Conservation (phyloP, 2,329 filamentous ascomycete species). For the Oidium heveae region DNA sequence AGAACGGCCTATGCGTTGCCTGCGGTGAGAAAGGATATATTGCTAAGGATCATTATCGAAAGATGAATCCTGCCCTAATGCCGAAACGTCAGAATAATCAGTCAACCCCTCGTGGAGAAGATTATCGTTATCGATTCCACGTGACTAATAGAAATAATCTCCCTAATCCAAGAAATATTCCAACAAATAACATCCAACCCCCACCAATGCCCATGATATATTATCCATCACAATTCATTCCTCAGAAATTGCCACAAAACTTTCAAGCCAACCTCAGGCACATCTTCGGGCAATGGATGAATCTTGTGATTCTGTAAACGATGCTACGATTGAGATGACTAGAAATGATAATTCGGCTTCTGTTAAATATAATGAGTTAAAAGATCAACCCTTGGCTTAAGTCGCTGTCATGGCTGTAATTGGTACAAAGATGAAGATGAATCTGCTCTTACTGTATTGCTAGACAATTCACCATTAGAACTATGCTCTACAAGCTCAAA, state of each 20-base stretch:
- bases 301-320: too few relatives aligned
- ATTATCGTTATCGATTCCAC: too few relatives aligned
- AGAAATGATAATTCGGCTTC: too few relatives aligned
- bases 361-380: too few relatives aligned
- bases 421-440: background rate
- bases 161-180: too few relatives aligned
- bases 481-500: background rate
- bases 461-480: background rate
- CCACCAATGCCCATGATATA: background rate
- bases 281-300: too few relatives aligned
- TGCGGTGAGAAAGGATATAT: background rate
- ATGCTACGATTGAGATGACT: too few relatives aligned
- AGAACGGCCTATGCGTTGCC: background rate
- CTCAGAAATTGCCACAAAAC: background rate
- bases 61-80: background rate
- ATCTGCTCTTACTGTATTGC: background rate
- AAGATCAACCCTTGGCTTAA: background rate
- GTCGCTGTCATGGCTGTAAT: background rate
- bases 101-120: background rate
- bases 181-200: background rate
- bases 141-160: too few relatives aligned
- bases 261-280: too few relatives aligned
- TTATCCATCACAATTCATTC: background rate
- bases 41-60: background rate
- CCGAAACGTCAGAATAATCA: background rate